Percentiles rank a stretch among this genome's conserved stretches.
These are phyloP conservation scores for Lomentospora prolificans DNA, from an alignment of 2,329 filamentous ascomycete species.

Conservation along the genomic window DNA sequence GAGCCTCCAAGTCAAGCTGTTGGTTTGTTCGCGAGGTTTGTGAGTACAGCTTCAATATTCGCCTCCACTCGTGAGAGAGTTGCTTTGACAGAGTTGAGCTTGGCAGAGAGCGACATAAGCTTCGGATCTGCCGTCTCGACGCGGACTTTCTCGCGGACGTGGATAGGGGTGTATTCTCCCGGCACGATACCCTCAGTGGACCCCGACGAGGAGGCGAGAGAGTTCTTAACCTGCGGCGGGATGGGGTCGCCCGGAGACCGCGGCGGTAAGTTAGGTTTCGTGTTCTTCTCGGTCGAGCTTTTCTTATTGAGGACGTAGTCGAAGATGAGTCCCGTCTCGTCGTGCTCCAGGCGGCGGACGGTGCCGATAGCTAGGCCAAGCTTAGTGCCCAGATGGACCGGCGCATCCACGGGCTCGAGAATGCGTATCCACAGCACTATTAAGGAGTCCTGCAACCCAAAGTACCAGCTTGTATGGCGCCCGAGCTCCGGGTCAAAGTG, in stretches of 20 bases:
- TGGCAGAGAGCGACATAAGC: constrained; percentile 72
- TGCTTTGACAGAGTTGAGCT: constrained; percentile 68
- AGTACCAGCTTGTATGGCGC: constrained; percentile 61
- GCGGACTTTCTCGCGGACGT: constrained; percentile 79
- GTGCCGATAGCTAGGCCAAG: constrained; percentile 62
- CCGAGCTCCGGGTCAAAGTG: constrained; percentile 38
- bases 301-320: constrained; percentile 36
- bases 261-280: constrained; percentile 13
- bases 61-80: constrained; percentile 59
- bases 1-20: no score
- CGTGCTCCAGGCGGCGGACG: constrained; percentile 55
- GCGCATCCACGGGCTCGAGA: constrained; percentile 56
- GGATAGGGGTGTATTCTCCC: constrained; percentile 46
- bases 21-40: constrained; percentile 33
- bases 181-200: not conserved
- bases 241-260: constrained; percentile 12
- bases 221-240: not conserved
- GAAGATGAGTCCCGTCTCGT: constrained; percentile 73
- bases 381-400: constrained; percentile 52
- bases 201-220: not conserved
- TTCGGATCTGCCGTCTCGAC: constrained; percentile 86
- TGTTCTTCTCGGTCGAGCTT: constrained; percentile 11
- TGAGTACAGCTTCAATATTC: constrained; percentile 72
- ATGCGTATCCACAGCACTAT: constrained; percentile 61
- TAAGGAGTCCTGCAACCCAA: constrained; percentile 59